Evolutionary conservation across 768 basidiomycete species (phyloP), one percentile per base, ranked within the genome.

Genomic region (Hysterangium stoloniferum): DNA sequence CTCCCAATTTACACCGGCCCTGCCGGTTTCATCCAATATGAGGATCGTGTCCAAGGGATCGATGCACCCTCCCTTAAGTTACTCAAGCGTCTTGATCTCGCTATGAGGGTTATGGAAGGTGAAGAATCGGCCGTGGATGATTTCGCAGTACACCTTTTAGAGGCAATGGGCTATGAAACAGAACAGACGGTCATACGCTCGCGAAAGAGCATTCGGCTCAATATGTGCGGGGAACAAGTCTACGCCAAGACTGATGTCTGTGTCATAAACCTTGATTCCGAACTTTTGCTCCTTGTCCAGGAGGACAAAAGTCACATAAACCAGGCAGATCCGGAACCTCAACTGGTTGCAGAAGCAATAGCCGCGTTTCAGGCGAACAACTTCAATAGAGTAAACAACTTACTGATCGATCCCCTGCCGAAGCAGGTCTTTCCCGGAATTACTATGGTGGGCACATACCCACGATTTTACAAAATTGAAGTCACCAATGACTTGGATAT

Each of bases 381-480:
- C 13, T 17, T 8, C 12, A 52, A 4, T 5, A 43, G 51, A 3
- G 2, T 28, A 3, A 6, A 6, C 27, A 46, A 4, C n/a, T 4
- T 6, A 3, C 3, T 3, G 4, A 20, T 46, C 12, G n/a, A 34
- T 29, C 22, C 34, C 6, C 45, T 69, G 27, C 64, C 42, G 2
- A 31, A 9, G 28, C 31, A 41, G 36, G 27, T 54, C 13, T 53
- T 63, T 19, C 53, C 68, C 27, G 61, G 60, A 48, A 66, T 72
- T 55, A 61, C 57, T 22, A 66, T 71, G 65, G 29, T 54, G 15
- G 63, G 68, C 32, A 68, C 65, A 25, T 55, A 36, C 15, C 69
- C 68, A 27, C 59, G 58, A 19, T 70, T 70, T 56, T 69, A 68
- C 52, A 53, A 65, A n/a, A 57, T 69, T 25, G 61, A 62, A 4